These are phyloP conservation scores for Colletotrichum trifolii DNA, from an alignment of 2,329 filamentous ascomycete genomes.

Conservation along the genomic window DNA sequence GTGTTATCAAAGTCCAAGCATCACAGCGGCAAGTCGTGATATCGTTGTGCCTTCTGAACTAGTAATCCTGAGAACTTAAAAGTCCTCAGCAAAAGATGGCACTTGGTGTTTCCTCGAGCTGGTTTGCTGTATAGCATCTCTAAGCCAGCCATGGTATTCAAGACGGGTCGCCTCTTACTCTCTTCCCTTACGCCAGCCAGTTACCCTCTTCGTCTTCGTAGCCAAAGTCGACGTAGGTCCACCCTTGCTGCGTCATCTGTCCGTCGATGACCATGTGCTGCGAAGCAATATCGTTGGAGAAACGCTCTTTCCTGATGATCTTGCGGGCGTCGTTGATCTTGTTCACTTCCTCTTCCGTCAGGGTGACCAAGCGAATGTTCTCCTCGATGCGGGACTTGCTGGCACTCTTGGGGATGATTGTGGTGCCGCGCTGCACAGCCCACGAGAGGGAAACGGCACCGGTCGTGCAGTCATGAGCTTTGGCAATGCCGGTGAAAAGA, in stretches of 20 bases:
- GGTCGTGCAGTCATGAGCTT: slow-evolving; percentile 39
- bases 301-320: slow-evolving; percentile 38
- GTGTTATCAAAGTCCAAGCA: too few relatives aligned
- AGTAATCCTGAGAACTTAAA: too few relatives aligned
- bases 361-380: slow-evolving; percentile 41
- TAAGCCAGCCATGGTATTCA: too few relatives aligned
- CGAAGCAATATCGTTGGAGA: slow-evolving; percentile 38
- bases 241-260: slow-evolving; percentile 38
- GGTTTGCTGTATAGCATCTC: too few relatives aligned
- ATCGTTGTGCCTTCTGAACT: too few relatives aligned
- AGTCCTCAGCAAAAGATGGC: too few relatives aligned
- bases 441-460: slow-evolving; percentile 43
- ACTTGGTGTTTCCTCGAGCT: too few relatives aligned
- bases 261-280: slow-evolving; percentile 39
- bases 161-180: too few relatives aligned
- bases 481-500: slow-evolving; percentile 41
- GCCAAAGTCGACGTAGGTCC: slow-evolving; percentile 42
- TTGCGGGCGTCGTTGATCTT: slow-evolving; percentile 41
- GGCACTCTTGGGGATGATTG: slow-evolving; percentile 42
- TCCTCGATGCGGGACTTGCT: slow-evolving; percentile 39
- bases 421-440: slow-evolving; percentile 42
- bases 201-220: slow-evolving; percentile 45
- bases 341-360: slow-evolving; percentile 42
- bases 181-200: slow-evolving; percentile 37
- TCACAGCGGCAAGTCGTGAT: too few relatives aligned